A percentile compares a stretch with the other conserved stretches of the same genome.
Conservation (phyloP, 2,329 filamentous ascomycete genomes). For the Cladosporium sp. region DNA sequence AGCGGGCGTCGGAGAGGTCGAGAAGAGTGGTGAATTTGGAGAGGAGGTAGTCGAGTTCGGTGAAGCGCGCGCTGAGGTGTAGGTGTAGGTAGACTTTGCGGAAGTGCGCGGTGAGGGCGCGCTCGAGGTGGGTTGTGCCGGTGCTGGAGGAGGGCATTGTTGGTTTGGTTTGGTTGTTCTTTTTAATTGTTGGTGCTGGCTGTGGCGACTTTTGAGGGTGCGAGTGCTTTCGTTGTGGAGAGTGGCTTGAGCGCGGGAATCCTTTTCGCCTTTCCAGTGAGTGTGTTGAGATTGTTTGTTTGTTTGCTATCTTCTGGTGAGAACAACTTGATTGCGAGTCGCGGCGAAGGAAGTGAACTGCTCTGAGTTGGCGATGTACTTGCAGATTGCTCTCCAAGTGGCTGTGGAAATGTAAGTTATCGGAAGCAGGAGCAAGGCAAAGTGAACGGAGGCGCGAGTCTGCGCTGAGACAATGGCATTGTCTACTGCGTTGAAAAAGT, state of each 20-base stretch:
- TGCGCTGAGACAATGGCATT: background rate
- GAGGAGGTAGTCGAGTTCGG: background rate
- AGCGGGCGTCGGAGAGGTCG: background rate
- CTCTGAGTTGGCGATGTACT: background rate
- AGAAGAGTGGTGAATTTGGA: background rate
- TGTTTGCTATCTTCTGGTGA: no score
- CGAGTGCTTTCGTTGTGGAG: background rate
- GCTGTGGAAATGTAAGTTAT: background rate
- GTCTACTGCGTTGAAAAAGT: background rate
- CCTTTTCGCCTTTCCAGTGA: background rate
- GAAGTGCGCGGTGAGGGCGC: background rate
- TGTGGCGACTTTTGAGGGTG: background rate
- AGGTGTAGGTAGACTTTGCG: constrained; percentile 4
- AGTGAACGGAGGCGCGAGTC: background rate
- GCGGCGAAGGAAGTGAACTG: background rate
- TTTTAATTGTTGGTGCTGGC: background rate
- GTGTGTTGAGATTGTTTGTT: background rate
- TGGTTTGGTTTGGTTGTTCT: background rate
- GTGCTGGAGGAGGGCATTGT: constrained; percentile 7
- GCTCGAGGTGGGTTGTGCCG: constrained; percentile 4
- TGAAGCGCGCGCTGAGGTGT: background rate
- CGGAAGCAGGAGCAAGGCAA: background rate
- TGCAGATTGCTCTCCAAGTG: background rate
- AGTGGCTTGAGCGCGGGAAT: background rate
- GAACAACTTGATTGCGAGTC: background rate